Evolutionary conservation across 495 filamentous ascomycete species (phyloP).

Genomic region (Xylaria curta): DNA sequence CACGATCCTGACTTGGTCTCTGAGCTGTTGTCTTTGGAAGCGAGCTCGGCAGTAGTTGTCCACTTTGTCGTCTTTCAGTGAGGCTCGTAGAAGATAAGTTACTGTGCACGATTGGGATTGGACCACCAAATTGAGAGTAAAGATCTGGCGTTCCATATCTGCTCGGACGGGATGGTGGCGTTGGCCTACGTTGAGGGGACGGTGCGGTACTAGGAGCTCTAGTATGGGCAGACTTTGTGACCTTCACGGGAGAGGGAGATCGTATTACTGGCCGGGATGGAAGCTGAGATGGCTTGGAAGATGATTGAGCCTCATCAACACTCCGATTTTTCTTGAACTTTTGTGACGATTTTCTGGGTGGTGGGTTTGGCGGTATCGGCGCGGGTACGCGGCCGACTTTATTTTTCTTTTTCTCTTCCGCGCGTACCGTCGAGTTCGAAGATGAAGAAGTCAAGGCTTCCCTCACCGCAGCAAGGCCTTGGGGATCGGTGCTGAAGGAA

Average conservation of each 20-base stretch:
- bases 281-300: slow-evolving; percentile 36
- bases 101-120: slow-evolving; percentile 77
- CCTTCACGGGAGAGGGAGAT: slow-evolving; percentile 42
- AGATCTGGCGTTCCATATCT: slow-evolving; percentile 79
- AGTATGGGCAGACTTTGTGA: slow-evolving; percentile 29
- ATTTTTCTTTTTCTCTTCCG: slow-evolving; percentile 51
- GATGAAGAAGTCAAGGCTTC: slow-evolving; percentile 69
- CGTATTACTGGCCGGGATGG: slow-evolving; percentile 39
- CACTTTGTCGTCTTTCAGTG: slow-evolving; percentile 51
- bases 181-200: slow-evolving; percentile 41
- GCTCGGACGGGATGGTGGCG: slow-evolving; percentile 71
- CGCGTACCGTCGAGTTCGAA: slow-evolving; percentile 64
- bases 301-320: slow-evolving; percentile 39
- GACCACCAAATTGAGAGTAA: slow-evolving; percentile 58
- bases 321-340: slow-evolving; percentile 54
- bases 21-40: slow-evolving; percentile 40
- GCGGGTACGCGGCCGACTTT: slow-evolving; percentile 53
- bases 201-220: slow-evolving; percentile 37
- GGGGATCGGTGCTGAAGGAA: slow-evolving; percentile 53
- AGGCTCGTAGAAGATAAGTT: slow-evolving; percentile 66
- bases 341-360: slow-evolving; percentile 68
- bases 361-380: slow-evolving; percentile 64
- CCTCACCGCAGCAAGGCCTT: slow-evolving; percentile 67
- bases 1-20: slow-evolving; percentile 32
- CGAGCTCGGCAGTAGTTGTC: slow-evolving; percentile 42